These are phyloP conservation scores for Malus sylvestris DNA, from an alignment of 306 rosid species.

Conservation along the genomic window DNA sequence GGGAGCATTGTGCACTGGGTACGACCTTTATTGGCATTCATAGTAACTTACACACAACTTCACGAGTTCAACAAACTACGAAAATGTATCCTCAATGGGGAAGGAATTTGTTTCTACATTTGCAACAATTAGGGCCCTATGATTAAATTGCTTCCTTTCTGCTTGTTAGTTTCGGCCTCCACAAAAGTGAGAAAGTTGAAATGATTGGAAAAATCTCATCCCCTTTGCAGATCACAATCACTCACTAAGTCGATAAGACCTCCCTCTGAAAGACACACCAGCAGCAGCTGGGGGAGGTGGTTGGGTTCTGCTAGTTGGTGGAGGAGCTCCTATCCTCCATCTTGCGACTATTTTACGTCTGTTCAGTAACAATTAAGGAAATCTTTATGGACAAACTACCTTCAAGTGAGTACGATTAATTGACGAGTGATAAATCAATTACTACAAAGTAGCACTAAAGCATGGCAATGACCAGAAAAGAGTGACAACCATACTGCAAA, in stretches of 20 bases:
- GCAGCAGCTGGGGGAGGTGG: slow-evolving; percentile 39
- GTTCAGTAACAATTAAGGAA: slow-evolving; percentile 39
- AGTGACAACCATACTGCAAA: background rate
- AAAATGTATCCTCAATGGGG: background rate
- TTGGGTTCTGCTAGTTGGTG: slow-evolving; percentile 29
- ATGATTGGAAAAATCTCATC: background rate
- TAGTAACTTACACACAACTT: background rate
- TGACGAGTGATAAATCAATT: background rate
- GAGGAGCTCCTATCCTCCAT: slow-evolving; percentile 73
- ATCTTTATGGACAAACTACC: background rate
- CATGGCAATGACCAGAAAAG: background rate
- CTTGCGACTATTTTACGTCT: slow-evolving; percentile 70
- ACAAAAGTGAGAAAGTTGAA: background rate
- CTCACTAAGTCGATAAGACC: slow-evolving; percentile 61
- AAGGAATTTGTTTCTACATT: background rate
- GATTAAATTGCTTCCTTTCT: background rate
- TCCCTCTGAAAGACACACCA: slow-evolving; percentile 74
- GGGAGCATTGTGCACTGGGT: too few relatives aligned
- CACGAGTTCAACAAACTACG: background rate
- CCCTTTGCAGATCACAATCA: slow-evolving; percentile 11
- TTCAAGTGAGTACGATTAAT: background rate
- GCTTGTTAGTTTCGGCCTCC: slow-evolving; percentile 24
- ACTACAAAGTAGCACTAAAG: background rate
- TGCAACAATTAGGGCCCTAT: slow-evolving; percentile 7
- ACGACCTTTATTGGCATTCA: background rate